Evolutionary conservation across 345 rosid genomes (phyloP).

Genomic region (Eucalyptus victrix): DNA sequence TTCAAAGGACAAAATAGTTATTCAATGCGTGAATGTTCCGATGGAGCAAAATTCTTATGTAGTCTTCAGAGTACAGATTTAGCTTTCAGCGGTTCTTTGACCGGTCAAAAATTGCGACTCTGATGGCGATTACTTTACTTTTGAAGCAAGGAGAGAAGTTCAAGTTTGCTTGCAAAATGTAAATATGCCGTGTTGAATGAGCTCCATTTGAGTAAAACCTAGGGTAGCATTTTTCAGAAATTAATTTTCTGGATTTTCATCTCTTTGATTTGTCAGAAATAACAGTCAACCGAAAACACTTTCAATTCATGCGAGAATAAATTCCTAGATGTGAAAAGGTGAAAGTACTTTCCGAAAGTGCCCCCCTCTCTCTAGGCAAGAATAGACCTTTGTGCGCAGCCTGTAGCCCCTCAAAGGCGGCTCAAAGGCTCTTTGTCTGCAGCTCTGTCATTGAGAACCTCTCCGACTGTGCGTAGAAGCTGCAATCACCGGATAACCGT

Average conservation of each 20-base stretch:
- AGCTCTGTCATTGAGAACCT: neutral
- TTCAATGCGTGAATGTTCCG: neutral
- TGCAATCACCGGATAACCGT: neutral
- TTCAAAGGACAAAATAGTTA: neutral
- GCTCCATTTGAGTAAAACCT: neutral
- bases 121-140: neutral
- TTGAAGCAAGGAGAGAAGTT: neutral
- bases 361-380: neutral
- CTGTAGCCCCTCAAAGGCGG: neutral
- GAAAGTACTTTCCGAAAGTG: neutral
- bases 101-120: neutral
- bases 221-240: neutral
- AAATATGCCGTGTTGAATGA: neutral
- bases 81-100: neutral
- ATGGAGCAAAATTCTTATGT: neutral
- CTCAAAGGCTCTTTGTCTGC: neutral
- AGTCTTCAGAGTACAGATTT: neutral
- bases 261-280: neutral
- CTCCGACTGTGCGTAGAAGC: neutral
- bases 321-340: neutral
- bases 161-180: neutral
- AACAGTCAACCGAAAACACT: neutral
- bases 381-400: neutral
- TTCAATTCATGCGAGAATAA: neutral
- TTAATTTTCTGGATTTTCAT: neutral